Evolutionary conservation across 192 early-diverging fungal species (phyloP).

Genomic region (Dissophora ornata): DNA sequence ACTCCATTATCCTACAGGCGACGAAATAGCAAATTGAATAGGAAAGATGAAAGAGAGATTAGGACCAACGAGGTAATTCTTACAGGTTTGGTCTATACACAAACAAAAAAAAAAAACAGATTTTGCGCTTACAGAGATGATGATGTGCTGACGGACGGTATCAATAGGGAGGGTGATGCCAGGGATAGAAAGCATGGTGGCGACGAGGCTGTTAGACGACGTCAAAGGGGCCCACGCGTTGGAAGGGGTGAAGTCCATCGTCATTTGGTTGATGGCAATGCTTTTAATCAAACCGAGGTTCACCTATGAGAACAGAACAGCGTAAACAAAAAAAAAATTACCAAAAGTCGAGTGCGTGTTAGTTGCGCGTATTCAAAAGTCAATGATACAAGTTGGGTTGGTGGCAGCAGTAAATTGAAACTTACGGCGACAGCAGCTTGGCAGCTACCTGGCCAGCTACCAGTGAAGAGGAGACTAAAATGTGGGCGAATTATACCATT

Average conservation of each 20-base stretch:
- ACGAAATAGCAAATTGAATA: not conserved
- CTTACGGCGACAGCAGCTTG: conserved; percentile 43
- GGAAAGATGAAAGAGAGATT: not conserved
- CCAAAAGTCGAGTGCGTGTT: no score
- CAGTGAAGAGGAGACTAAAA: conserved; percentile 41
- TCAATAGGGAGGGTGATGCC: conserved; percentile 44
- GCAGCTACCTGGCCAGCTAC: conserved; percentile 38
- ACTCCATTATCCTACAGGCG: conserved; percentile 26
- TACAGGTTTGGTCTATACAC: not conserved
- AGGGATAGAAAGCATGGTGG: conserved; percentile 49
- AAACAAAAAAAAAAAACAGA: not conserved
- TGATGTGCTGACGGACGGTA: conserved; percentile 30
- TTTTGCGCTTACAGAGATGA: conserved; percentile 27
- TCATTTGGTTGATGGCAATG: conserved; percentile 58
- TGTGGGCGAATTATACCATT: not conserved
- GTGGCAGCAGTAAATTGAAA: no score
- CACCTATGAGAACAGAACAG: conserved; percentile 3
- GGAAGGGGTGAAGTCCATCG: conserved; percentile 59
- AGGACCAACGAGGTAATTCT: no score
- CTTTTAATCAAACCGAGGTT: conserved; percentile 50
- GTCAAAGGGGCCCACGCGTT: conserved; percentile 57
- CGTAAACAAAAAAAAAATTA: not conserved
- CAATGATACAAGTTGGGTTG: no score
- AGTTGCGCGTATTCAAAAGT: no score
- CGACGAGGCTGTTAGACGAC: conserved; percentile 55